Evolutionary conservation across 2,329 filamentous ascomycete genomes (phyloP), one percentile per base, ranked within the genome.

Genomic region (Beauveria asiatica): DNA sequence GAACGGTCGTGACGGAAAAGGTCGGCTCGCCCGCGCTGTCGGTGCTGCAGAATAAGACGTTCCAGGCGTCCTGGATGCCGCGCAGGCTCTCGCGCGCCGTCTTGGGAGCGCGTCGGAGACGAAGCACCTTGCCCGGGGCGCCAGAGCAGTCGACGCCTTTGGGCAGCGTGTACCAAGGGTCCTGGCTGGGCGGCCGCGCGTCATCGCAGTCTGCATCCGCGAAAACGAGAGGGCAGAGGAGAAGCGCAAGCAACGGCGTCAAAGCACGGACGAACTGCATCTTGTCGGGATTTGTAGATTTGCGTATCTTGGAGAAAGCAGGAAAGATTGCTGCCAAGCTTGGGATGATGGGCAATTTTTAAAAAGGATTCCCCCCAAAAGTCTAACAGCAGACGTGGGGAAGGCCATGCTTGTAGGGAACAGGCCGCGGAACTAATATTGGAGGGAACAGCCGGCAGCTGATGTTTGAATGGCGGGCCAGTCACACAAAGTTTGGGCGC

Each of bases 1-100:
- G 66, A 1, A 75, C 63, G 3, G 72, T 74, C 1, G 73, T 74
- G 17, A 75, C 71, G 0, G 73, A 70, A 70, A 72, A 75, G 1
- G 69, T 65, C 0, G 73, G 68, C 37, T 63, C 60, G 64, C 72
- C 71, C 5, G 61, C 66, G 19, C 70, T 70, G 65, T 71, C 67
- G 0, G 71, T 74, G 1, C 72, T 74, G 33, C 72, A 67, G 65
- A 70, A 75, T 9, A 75, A 63, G 42, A 75, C 69, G 49, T 74
- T 69, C 62, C 71, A 74, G 0, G 68, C 70, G 10, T 21, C 23
- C 3, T 49, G 6, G 52, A 60, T 23, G 37, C 61, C 49, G 23
- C 62, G 60, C 17, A 62, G 54, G 16, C 66, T 37, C 17, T 63
- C 10, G 3, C 59, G 63, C 19, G 69, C 50, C 33, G 64, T 63